These are phyloP conservation scores for Myriosclerotinia scirpicola DNA, from an alignment of 2,329 filamentous ascomycete genomes.

Conservation along the genomic window DNA sequence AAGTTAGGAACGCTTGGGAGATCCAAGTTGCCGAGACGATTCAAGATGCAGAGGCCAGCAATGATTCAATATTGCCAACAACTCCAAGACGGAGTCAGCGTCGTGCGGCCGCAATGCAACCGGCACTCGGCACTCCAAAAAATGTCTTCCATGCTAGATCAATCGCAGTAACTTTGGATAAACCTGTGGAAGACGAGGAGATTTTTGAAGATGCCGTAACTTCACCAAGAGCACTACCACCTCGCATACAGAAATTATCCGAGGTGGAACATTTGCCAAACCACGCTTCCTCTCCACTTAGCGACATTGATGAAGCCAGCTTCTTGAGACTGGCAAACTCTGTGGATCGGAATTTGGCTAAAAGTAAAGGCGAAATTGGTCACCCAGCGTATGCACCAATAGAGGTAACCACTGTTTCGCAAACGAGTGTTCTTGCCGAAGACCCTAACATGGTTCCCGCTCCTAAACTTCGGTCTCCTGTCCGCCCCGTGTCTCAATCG, in stretches of 20 bases:
- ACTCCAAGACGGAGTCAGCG: conserved; percentile 23
- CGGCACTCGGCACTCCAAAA: conserved; percentile 23
- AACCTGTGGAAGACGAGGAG: conserved; percentile 25
- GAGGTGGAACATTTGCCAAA: background rate
- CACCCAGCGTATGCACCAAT: background rate
- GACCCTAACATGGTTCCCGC: background rate
- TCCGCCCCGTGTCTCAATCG: conserved; percentile 7
- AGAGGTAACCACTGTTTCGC: background rate
- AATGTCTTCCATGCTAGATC: conserved; percentile 48
- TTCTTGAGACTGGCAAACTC: conserved; percentile 31
- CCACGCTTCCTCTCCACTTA: conserved; percentile 29
- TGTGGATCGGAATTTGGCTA: conserved; percentile 2
- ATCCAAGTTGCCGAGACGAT: background rate
- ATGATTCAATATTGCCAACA: conserved; percentile 2
- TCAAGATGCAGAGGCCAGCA: background rate
- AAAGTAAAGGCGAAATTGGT: background rate
- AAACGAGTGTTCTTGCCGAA: background rate
- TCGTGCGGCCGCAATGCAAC: conserved; percentile 4
- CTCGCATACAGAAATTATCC: background rate
- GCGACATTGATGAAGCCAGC: conserved; percentile 38
- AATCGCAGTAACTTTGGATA: conserved; percentile 44
- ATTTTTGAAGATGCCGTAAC: conserved; percentile 37
- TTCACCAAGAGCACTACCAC: conserved; percentile 28
- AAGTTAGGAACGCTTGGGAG: background rate
- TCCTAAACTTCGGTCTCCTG: background rate